phyloP scores from a whole-genome alignment of 345 rosid genomes.

The Brassica cretica region DNA sequence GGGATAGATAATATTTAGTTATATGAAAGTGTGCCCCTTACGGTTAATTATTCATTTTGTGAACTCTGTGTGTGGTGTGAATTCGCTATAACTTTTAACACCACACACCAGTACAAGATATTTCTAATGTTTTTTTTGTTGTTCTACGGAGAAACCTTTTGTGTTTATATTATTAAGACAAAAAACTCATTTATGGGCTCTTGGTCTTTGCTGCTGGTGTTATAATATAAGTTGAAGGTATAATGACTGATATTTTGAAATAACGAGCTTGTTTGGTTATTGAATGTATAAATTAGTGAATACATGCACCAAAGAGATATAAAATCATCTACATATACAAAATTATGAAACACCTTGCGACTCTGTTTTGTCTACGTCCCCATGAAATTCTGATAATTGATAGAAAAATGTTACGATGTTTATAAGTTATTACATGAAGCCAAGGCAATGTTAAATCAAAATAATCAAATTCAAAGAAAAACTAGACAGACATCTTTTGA shows the following conservation, averaged over 20 bases:
- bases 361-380: background rate
- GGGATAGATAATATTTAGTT: conserved; percentile 11
- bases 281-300: background rate
- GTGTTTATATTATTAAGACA: conserved; percentile 27
- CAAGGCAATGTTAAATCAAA: background rate
- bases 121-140: conserved; percentile 11
- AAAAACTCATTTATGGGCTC: conserved; percentile 4
- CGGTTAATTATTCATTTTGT: conserved; percentile 23
- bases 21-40: background rate
- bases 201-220: background rate
- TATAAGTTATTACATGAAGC: background rate
- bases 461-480: background rate
- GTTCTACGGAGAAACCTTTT: background rate
- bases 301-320: background rate
- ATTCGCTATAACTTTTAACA: conserved; percentile 4
- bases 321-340: background rate
- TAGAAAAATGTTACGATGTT: background rate
- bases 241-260: background rate
- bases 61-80: conserved; percentile 6
- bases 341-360: no score
- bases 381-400: background rate
- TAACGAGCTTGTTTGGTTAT: background rate
- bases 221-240: background rate
- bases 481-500: background rate
- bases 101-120: conserved; percentile 8